These are phyloP conservation scores for Aspergillus carlsbadensis DNA, from an alignment of 495 filamentous ascomycete genomes.

Conservation along the genomic window DNA sequence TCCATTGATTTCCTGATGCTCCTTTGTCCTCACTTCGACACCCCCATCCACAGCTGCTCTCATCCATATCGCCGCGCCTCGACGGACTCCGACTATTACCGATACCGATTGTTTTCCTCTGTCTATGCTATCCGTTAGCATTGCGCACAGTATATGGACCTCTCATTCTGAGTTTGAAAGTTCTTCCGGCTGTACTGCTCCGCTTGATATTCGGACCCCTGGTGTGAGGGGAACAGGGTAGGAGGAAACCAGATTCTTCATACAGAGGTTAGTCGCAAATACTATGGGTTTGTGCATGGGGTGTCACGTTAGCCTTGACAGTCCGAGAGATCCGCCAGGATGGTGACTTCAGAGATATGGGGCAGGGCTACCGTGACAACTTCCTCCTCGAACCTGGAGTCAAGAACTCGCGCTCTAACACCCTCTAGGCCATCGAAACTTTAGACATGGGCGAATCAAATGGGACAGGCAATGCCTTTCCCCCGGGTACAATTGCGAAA, in stretches of 20 bases:
- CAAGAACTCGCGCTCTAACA: constrained; percentile 5
- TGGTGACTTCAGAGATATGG: background rate
- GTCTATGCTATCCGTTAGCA: background rate
- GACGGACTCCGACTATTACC: background rate
- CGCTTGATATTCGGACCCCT: background rate
- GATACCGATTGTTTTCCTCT: background rate
- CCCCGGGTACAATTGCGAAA: constrained; percentile 45
- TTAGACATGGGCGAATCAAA: constrained; percentile 40
- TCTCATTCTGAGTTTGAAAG: background rate
- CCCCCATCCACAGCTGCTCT: background rate
- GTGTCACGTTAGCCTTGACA: background rate
- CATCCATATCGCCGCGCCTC: background rate
- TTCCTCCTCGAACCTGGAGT: background rate
- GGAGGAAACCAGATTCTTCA: background rate
- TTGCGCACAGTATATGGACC: constrained; percentile 10
- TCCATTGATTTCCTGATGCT: constrained; percentile 10
- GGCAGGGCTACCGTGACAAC: background rate
- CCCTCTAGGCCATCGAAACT: background rate
- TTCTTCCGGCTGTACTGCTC: background rate
- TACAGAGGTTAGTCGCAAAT: constrained; percentile 4
- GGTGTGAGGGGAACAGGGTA: background rate
- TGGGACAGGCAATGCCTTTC: constrained; percentile 32
- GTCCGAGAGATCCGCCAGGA: background rate
- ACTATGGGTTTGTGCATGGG: background rate
- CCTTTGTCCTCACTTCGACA: constrained; percentile 2